Base-by-base conservation (phyloP, 1,139 yeast species). In the Petasospora rhodanensis region DNA sequence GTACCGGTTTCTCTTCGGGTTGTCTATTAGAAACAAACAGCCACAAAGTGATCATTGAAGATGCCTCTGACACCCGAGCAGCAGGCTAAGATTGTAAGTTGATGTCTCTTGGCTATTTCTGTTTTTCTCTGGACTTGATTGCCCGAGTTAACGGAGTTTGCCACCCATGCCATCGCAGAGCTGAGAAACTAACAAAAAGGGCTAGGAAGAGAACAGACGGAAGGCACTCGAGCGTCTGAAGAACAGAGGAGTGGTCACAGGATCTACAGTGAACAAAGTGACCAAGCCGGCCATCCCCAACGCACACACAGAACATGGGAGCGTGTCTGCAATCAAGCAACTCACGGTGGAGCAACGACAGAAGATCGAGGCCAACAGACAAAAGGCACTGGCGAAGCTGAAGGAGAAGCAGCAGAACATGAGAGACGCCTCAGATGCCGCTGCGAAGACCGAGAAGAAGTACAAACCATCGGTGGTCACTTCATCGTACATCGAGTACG, bases 401-500 rank as follows among this genome's bases (percentile, higher is more conserved):
- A 62, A 58, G 33, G 58, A 61, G 17, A 55, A 51, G 26, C 49
- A 54, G 34, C 34, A 49, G 24, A 47, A 55, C 28, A 46, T 51
- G 32, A 43, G 58, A 21, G 54, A 51, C 37, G 57, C 58, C 0
- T 42, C 56, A 6, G 13, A 26, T 13, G 20, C 22, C 13, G 24
- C 7, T 11, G 13, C 9, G n/a, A 15, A 10, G 23, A 17, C 8
- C 19, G 23, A 23, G 14, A 51, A 37, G 21, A 40, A 40, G 17
- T 52, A 61, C 22, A 48, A 54, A 15, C 67, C 68, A 4, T 55
- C 61, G 11, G 57, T 80, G 20, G 64, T 69, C 38, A 73, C 70
- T 29, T 63, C 69, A 27, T 86, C 86, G 54, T 93, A 87, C 57
- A 89, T 93, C 33, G 98, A 93, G 46, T 93, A 79, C 59, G 95